Conservation (phyloP, 345 rosid species). For the Isatis tinctoria region DNA sequence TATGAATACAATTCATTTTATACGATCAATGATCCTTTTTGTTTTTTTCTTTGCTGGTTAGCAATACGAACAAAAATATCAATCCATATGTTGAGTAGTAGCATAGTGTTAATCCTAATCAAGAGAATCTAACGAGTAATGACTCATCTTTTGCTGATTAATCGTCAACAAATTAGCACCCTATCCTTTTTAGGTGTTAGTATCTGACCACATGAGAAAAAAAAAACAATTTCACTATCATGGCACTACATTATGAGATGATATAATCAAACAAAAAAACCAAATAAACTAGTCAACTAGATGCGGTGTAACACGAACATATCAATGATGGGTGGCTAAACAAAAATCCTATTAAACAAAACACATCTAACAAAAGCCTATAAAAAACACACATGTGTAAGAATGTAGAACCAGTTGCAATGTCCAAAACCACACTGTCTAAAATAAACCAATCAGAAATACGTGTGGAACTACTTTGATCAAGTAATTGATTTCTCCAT, state of each 20-base stretch:
- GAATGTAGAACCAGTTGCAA: neutral
- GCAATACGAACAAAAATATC: neutral
- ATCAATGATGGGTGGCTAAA: neutral
- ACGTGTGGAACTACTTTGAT: neutral
- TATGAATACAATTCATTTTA: constrained; percentile 23
- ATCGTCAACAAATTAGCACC: constrained; percentile 1
- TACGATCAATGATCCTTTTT: neutral
- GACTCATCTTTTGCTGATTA: neutral
- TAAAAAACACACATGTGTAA: neutral
- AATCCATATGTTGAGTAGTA: neutral
- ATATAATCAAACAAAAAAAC: neutral
- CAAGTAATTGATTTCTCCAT: neutral
- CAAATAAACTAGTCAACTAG: too few relatives aligned
- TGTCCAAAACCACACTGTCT: neutral
- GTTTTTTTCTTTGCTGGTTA: neutral
- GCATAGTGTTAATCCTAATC: too few relatives aligned
- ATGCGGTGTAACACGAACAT: too few relatives aligned
- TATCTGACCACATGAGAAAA: too few relatives aligned
- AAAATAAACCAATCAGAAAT: neutral
- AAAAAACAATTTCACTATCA: neutral
- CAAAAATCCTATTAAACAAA: neutral
- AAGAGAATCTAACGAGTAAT: constrained; percentile 5
- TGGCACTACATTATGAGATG: neutral
- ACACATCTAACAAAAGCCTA: neutral
- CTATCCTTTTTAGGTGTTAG: neutral